Conservation (phyloP, 495 filamentous ascomycete genomes). For the Aspergillus haitiensis region DNA sequence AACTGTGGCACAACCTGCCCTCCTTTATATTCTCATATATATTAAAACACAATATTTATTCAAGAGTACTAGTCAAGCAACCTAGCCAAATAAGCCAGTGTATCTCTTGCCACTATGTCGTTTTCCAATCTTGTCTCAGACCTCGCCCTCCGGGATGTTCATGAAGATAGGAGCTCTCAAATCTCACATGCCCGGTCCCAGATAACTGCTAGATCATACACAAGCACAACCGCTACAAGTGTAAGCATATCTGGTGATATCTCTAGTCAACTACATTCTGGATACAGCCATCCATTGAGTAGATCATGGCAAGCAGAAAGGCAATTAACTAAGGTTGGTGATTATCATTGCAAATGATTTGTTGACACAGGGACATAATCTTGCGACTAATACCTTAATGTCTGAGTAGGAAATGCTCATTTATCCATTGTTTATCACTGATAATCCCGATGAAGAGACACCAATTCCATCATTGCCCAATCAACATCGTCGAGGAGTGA, state of each 20-base stretch:
- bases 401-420: conserved; percentile 85
- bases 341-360: neutral
- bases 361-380: too few relatives aligned
- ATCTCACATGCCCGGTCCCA: conserved; percentile 70
- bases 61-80: neutral
- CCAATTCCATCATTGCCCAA: conserved; percentile 86
- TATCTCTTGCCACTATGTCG: conserved; percentile 59
- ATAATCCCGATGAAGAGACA: conserved; percentile 87
- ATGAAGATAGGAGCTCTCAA: conserved; percentile 61
- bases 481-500: conserved; percentile 83
- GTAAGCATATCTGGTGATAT: conserved; percentile 92
- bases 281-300: conserved; percentile 89
- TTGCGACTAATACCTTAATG: conserved; percentile 4
- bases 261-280: conserved; percentile 90
- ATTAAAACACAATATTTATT: neutral
- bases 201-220: conserved; percentile 70
- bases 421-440: conserved; percentile 94
- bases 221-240: conserved; percentile 88
- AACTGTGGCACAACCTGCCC: too few relatives aligned
- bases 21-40: neutral
- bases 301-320: conserved; percentile 94
- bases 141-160: conserved; percentile 67
- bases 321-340: conserved; percentile 87
- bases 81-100: neutral
- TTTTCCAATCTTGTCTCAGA: conserved; percentile 90